These are phyloP conservation scores for Penicillium robsamsonii DNA, from an alignment of 495 filamentous ascomycete species.

Conservation along the genomic window DNA sequence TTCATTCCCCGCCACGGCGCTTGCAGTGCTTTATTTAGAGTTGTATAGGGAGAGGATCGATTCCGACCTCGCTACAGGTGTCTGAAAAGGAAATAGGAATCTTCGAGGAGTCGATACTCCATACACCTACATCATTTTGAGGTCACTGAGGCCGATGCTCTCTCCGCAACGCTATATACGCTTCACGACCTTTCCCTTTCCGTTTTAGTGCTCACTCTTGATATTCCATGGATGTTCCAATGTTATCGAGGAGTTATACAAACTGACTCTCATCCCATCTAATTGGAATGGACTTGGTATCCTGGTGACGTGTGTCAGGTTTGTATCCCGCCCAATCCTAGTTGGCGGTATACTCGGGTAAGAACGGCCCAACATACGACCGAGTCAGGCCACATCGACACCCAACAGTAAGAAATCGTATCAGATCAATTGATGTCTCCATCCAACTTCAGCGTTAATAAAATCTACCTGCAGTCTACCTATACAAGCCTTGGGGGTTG, in stretches of 20 bases:
- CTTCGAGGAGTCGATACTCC: neutral
- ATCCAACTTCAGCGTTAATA: neutral
- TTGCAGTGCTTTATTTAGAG: conserved; percentile 12
- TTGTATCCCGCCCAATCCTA: neutral
- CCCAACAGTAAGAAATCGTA: neutral
- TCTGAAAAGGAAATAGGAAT: neutral
- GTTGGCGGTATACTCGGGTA: neutral
- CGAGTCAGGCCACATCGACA: neutral
- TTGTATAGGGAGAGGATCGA: conserved; percentile 4
- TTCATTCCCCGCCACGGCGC: conserved; percentile 13
- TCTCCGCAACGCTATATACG: neutral
- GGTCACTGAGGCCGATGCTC: neutral
- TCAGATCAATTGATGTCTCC: neutral
- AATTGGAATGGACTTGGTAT: neutral
- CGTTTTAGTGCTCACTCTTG: neutral
- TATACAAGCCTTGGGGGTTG: neutral
- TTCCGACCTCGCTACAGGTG: neutral
- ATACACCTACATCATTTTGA: neutral
- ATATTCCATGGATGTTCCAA: neutral
- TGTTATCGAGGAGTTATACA: neutral
- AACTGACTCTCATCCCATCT: neutral
- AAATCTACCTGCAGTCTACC: neutral
- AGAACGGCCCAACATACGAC: neutral
- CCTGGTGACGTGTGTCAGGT: neutral
- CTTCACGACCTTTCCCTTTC: neutral